Evolutionary conservation across 2,329 filamentous ascomycete genomes (phyloP).

Genomic region (Lasiodiplodia citricola): DNA sequence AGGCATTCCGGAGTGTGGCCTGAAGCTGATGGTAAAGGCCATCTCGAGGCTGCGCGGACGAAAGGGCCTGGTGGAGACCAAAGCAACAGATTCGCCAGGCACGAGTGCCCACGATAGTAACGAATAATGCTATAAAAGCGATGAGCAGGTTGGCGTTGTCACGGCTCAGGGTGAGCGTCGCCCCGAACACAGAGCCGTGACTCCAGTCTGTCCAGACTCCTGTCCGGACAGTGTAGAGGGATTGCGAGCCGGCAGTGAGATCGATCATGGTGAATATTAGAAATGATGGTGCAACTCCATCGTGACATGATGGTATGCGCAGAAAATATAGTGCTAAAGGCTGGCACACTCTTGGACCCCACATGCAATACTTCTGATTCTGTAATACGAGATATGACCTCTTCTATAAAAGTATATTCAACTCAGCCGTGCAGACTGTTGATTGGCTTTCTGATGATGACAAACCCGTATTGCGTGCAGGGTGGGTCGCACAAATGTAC

Average conservation of each 20-base stretch:
- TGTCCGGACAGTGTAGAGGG: not conserved
- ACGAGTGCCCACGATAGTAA: conserved; percentile 32
- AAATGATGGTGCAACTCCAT: not conserved
- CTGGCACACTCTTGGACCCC: not conserved
- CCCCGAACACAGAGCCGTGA: not conserved
- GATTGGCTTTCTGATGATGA: not conserved
- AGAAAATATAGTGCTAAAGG: not conserved
- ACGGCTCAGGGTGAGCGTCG: conserved; percentile 28
- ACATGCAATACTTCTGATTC: not conserved
- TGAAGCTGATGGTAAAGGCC: conserved; percentile 33
- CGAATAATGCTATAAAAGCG: conserved; percentile 43
- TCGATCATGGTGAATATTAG: not conserved
- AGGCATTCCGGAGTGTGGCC: conserved; percentile 23
- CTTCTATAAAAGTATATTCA: not conserved
- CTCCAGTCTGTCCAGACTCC: not conserved
- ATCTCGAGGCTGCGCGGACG: conserved; percentile 30
- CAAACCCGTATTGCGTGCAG: not conserved
- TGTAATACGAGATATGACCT: too few species aligned
- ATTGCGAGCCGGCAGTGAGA: not conserved
- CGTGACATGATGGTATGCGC: not conserved
- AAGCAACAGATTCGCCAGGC: conserved; percentile 35
- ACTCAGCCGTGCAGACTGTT: too few species aligned
- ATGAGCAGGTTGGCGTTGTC: conserved; percentile 40
- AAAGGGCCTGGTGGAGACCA: conserved; percentile 31
- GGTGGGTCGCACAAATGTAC: not conserved